Percentiles rank a stretch among this genome's conserved stretches.
phyloP scores from a whole-genome alignment of 495 filamentous ascomycete species.

The Aspergillus ostianus region DNA sequence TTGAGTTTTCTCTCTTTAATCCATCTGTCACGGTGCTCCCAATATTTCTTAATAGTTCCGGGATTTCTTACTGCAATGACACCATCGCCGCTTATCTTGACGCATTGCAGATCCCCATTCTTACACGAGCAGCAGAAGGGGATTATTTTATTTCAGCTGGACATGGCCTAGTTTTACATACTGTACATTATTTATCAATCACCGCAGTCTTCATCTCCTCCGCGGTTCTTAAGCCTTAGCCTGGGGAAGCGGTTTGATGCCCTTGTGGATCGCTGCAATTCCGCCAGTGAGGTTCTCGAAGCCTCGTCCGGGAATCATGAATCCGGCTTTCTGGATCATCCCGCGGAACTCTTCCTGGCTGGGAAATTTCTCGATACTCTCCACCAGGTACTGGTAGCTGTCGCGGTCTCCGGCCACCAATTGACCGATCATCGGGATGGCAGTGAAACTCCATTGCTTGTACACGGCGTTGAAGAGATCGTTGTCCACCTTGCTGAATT shows the following conservation, averaged over 20 bases:
- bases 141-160: not conserved
- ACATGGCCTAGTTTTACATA: conserved; percentile 5
- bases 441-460: conserved; percentile 92
- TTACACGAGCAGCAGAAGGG: too few species aligned
- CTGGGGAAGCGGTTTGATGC: conserved; percentile 72
- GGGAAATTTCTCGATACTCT: conserved; percentile 95
- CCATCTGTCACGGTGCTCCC: too few species aligned
- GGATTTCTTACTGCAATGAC: conserved; percentile 10
- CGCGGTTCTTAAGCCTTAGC: conserved; percentile 19
- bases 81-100: conserved; percentile 21
- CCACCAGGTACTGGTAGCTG: conserved; percentile 97
- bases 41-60: too few species aligned
- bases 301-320: conserved; percentile 74
- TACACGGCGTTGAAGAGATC: conserved; percentile 78
- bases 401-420: conserved; percentile 90
- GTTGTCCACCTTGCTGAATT: conserved; percentile 84
- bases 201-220: not conserved
- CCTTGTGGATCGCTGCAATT: conserved; percentile 94
- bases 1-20: too few species aligned
- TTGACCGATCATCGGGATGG: conserved; percentile 93
- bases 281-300: conserved; percentile 89
- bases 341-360: conserved; percentile 75
- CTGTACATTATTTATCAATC: conserved; percentile 4
- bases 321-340: conserved; percentile 89
- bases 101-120: conserved; percentile 11